Percentiles rank a stretch among this genome's conserved stretches.
Conservation (phyloP, 2,329 filamentous ascomycete species). For the Aureobasidium musti region DNA sequence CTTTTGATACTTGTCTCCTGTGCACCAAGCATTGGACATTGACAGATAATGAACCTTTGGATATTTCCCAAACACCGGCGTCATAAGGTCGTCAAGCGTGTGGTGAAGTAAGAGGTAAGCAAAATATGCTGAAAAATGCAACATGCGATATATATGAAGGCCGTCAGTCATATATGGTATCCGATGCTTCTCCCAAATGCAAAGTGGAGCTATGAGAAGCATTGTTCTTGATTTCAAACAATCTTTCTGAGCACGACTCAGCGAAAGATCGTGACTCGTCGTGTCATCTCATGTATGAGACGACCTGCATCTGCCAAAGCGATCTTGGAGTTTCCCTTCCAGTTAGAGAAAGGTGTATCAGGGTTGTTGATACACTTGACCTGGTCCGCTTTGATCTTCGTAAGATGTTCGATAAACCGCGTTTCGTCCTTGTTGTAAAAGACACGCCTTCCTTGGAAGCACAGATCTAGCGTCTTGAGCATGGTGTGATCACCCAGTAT, state of each 20-base stretch:
- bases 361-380: slow-evolving; percentile 41
- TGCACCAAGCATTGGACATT: slow-evolving; percentile 19
- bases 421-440: slow-evolving; percentile 42
- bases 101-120: not conserved
- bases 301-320: slow-evolving; percentile 7
- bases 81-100: not conserved
- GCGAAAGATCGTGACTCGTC: slow-evolving; percentile 21
- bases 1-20: slow-evolving; percentile 6
- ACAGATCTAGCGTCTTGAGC: slow-evolving; percentile 47
- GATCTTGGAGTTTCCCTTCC: slow-evolving; percentile 16
- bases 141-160: not conserved
- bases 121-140: not conserved
- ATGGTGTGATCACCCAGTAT: slow-evolving; percentile 47
- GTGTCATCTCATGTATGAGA: slow-evolving; percentile 21
- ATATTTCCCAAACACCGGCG: not conserved
- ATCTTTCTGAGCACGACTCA: not conserved
- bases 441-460: slow-evolving; percentile 47
- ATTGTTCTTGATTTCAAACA: not conserved
- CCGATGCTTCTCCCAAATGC: not conserved
- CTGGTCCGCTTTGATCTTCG: slow-evolving; percentile 49
- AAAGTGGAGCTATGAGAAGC: not conserved
- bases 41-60: not conserved
- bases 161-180: not conserved
- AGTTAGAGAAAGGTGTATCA: slow-evolving; percentile 28
- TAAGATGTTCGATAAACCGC: slow-evolving; percentile 50